phyloP scores from a whole-genome alignment of 2,329 filamentous ascomycete genomes.

The Monosporascus ibericus region DNA sequence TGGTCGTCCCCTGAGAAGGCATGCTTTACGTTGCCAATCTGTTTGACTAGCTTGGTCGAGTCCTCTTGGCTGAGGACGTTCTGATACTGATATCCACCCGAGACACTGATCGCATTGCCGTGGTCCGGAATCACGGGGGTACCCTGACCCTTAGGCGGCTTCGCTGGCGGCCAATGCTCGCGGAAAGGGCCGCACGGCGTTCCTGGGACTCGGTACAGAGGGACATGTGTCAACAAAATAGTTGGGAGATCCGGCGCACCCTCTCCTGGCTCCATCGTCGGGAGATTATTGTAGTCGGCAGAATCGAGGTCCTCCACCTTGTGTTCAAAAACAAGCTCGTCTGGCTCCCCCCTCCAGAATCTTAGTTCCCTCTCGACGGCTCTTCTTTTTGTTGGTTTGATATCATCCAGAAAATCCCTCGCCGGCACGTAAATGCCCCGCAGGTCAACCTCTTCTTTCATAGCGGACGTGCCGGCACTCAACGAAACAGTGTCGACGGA shows the following conservation, averaged over 20 bases:
- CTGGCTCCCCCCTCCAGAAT: slow-evolving; percentile 53
- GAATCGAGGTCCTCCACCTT: slow-evolving; percentile 51
- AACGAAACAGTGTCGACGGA: slow-evolving; percentile 85
- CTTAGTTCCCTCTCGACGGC: slow-evolving; percentile 64
- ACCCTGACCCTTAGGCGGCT: slow-evolving; percentile 52
- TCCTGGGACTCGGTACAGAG: slow-evolving; percentile 72
- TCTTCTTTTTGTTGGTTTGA: slow-evolving; percentile 59
- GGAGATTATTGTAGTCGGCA: slow-evolving; percentile 35
- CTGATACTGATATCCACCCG: slow-evolving; percentile 88
- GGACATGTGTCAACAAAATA: slow-evolving; percentile 85
- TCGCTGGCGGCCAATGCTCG: slow-evolving; percentile 73
- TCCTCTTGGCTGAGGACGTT: slow-evolving; percentile 79
- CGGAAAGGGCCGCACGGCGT: slow-evolving; percentile 84
- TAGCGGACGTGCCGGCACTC: slow-evolving; percentile 59
- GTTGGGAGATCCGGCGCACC: slow-evolving; percentile 66
- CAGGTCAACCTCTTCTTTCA: slow-evolving; percentile 45
- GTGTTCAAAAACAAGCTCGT: slow-evolving; percentile 52
- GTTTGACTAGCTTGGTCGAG: slow-evolving; percentile 68
- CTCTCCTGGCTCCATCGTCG: slow-evolving; percentile 35
- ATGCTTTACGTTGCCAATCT: slow-evolving; percentile 74
- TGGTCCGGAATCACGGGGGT: slow-evolving; percentile 54
- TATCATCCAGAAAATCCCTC: slow-evolving; percentile 65
- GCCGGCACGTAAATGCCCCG: slow-evolving; percentile 68
- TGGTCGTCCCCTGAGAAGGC: slow-evolving; percentile 96
- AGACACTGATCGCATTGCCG: slow-evolving; percentile 71